Percentiles rank a stretch among this genome's conserved stretches.
Evolutionary conservation across 177 flowering plant genomes (phyloP).

Genomic region (Vitis hybrid): DNA sequence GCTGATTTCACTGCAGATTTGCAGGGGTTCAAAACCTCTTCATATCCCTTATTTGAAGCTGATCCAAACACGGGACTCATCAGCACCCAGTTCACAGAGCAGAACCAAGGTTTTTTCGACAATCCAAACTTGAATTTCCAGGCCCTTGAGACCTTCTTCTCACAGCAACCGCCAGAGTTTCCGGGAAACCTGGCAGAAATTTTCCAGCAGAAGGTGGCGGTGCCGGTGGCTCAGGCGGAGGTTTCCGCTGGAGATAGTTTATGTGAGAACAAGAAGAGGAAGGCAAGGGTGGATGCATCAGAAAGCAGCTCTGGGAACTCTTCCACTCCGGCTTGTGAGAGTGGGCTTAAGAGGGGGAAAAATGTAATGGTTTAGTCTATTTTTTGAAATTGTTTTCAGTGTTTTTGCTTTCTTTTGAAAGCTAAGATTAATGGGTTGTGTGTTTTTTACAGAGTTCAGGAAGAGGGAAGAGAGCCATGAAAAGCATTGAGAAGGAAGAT

Average conservation of each 20-base stretch:
- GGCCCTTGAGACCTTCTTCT: conserved; percentile 21
- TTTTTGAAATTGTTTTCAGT: not conserved
- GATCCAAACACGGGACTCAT: conserved; percentile 29
- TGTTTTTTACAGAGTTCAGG: conserved; percentile 25
- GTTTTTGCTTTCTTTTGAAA: not conserved
- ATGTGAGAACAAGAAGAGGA: conserved; percentile 34
- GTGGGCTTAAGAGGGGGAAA: conserved; percentile 23
- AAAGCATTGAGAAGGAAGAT: conserved; percentile 23
- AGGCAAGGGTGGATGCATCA: conserved; percentile 22
- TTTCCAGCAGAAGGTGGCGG: conserved; percentile 7
- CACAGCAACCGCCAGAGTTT: conserved; percentile 18
- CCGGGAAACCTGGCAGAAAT: conserved; percentile 24
- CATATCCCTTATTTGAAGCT: conserved; percentile 21
- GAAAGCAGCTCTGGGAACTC: conserved; percentile 37
- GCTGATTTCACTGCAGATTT: conserved; percentile 34
- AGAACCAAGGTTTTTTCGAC: conserved; percentile 7
- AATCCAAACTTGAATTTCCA: conserved; percentile 24
- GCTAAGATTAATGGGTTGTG: not conserved
- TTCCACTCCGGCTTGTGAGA: conserved; percentile 26
- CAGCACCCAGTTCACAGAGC: conserved; percentile 17
- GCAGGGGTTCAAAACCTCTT: conserved; percentile 22
- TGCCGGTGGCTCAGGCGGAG: conserved; percentile 8
- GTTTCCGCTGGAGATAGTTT: conserved; percentile 4
- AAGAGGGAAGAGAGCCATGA: conserved; percentile 36
- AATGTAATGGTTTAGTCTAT: conserved; percentile 24